Conservation (phyloP, 805 yeast genomes). For the Candida odintsovae region DNA sequence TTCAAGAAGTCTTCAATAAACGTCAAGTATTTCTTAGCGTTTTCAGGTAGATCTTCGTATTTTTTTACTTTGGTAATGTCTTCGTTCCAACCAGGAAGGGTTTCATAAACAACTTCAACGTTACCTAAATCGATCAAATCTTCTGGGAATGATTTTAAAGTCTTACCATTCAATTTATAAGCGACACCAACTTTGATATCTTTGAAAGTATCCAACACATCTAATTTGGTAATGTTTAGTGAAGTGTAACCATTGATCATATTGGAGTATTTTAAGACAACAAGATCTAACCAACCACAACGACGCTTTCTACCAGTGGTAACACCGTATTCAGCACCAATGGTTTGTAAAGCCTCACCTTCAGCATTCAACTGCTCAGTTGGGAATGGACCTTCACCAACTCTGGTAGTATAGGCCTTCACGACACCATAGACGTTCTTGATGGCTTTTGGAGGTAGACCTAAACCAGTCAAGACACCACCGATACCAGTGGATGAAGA, state of each 20-base stretch:
- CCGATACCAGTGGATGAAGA: constrained; percentile 96
- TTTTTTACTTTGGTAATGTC: constrained; percentile 68
- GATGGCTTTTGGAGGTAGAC: constrained; percentile 86
- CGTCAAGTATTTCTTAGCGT: constrained; percentile 78
- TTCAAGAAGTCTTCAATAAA: constrained; percentile 80
- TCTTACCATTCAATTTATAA: constrained; percentile 75
- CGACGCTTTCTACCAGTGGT: constrained; percentile 99
- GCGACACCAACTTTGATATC: constrained; percentile 86
- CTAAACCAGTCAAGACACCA: constrained; percentile 95
- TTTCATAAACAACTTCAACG: constrained; percentile 87
- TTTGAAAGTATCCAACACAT: constrained; percentile 85
- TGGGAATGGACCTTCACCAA: constrained; percentile 99
- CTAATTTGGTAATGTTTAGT: constrained; percentile 91
- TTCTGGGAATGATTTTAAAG: constrained; percentile 81
- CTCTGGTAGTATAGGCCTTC: constrained; percentile 97
- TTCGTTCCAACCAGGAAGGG: constrained; percentile 91
- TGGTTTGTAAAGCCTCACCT: constrained; percentile 82
- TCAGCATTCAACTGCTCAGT: constrained; percentile 86
- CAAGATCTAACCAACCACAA: constrained; percentile 98
- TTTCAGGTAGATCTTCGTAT: constrained; percentile 78
- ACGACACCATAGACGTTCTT: constrained; percentile 89
- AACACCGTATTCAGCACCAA: constrained; percentile 96
- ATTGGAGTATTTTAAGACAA: constrained; percentile 86
- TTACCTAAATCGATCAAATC: constrained; percentile 77
- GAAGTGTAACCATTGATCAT: constrained; percentile 93